These are phyloP conservation scores for Cladosporium sp. DNA, from an alignment of 2,329 filamentous ascomycete species.

Conservation along the genomic window DNA sequence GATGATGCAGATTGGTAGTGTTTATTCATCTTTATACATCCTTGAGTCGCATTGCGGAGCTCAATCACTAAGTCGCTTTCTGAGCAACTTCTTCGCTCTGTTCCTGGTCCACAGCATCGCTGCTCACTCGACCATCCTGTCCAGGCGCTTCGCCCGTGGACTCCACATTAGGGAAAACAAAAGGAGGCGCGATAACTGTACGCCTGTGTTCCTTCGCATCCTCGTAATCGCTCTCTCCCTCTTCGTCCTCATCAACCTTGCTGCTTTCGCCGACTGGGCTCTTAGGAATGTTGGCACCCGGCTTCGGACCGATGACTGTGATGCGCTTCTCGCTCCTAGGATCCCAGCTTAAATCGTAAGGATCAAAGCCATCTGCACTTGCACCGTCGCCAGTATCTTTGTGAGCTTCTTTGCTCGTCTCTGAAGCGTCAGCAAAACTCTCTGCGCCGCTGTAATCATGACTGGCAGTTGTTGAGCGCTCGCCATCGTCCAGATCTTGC, in stretches of 20 bases:
- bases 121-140: neutral
- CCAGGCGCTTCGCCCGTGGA: neutral
- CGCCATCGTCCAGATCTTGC: slow-evolving; percentile 26
- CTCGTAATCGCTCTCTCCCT: slow-evolving; percentile 2
- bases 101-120: neutral
- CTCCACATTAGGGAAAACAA: neutral
- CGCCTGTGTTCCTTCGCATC: slow-evolving; percentile 23
- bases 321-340: slow-evolving; percentile 22
- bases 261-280: neutral
- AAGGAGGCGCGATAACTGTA: slow-evolving; percentile 28
- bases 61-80: neutral
- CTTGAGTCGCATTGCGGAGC: neutral
- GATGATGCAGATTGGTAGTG: neutral
- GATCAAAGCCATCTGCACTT: slow-evolving; percentile 16
- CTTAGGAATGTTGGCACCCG: neutral
- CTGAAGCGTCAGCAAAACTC: slow-evolving; percentile 30
- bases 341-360: slow-evolving; percentile 20
- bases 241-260: slow-evolving; percentile 2
- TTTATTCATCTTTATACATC: neutral
- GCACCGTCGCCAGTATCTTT: neutral
- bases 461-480: slow-evolving; percentile 26
- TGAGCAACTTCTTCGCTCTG: neutral
- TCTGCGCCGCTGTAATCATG: slow-evolving; percentile 3
- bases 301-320: slow-evolving; percentile 26
- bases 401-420: slow-evolving; percentile 19